Evolutionary conservation across 2,329 filamentous ascomycete genomes (phyloP).

Genomic region (Neofusicoccum laricinum): DNA sequence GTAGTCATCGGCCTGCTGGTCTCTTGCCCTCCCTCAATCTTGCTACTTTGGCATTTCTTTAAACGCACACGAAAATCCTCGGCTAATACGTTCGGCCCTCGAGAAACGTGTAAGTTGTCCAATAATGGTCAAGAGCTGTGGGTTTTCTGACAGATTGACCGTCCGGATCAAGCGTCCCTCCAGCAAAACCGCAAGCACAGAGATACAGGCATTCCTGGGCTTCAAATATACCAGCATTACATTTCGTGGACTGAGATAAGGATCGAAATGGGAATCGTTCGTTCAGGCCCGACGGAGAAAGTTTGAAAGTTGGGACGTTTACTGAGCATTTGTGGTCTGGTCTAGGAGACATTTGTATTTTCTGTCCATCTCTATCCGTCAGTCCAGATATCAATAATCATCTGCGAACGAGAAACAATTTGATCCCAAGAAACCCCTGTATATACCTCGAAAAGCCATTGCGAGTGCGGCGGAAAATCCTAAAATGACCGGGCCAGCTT

Average conservation of each 20-base stretch:
- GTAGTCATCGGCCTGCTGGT: background rate
- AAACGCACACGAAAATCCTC: background rate
- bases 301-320: too few relatives aligned
- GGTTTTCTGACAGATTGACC: background rate
- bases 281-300: background rate
- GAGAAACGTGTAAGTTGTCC: background rate
- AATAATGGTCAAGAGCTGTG: too few relatives aligned
- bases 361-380: background rate
- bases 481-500: conserved; percentile 10
- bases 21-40: background rate
- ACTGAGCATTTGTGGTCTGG: background rate
- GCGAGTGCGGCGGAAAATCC: too few relatives aligned
- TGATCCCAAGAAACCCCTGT: background rate
- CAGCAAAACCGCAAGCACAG: background rate
- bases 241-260: background rate
- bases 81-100: too few relatives aligned
- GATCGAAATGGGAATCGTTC: background rate
- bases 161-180: background rate
- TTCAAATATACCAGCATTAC: background rate
- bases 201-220: background rate
- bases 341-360: background rate
- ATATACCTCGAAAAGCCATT: too few relatives aligned
- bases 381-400: background rate
- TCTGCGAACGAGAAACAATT: background rate
- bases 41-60: background rate